Percentiles rank a stretch among this genome's conserved stretches.
These are phyloP conservation scores for Auricularia heimuer DNA, from an alignment of 768 basidiomycete species.

Conservation along the genomic window DNA sequence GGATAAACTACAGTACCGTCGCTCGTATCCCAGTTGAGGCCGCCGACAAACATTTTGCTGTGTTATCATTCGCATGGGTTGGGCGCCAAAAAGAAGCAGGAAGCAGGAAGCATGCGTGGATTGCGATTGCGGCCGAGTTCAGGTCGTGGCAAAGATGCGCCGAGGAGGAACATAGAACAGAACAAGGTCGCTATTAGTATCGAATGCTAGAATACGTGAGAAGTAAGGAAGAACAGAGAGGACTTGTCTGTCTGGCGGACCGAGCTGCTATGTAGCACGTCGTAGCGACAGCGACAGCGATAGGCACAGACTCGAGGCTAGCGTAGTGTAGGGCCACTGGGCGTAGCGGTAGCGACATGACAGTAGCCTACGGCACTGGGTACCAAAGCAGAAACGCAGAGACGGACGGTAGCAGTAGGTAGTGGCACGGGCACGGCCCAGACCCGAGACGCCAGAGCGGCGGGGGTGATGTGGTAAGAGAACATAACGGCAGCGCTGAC, in stretches of 20 bases:
- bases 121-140: conserved; percentile 5
- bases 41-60: conserved; percentile 99
- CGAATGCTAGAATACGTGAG: conserved; percentile 60
- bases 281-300: conserved; percentile 36
- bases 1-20: conserved; percentile 58
- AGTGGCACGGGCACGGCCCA: conserved; percentile 52
- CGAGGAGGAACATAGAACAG: conserved; percentile 25
- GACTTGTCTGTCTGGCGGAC: conserved; percentile 11
- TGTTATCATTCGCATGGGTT: conserved; percentile 16
- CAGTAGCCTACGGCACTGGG: no score
- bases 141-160: conserved; percentile 13
- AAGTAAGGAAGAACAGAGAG: conserved; percentile 47
- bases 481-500: conserved; percentile 28
- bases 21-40: conserved; percentile 99
- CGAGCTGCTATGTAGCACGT: background rate
- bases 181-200: conserved; percentile 73
- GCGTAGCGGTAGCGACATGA: no score
- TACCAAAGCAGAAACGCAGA: no score
- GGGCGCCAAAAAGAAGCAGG: background rate
- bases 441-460: conserved; percentile 45
- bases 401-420: conserved; percentile 60
- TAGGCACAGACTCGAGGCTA: conserved; percentile 31
- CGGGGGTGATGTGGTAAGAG: conserved; percentile 31
- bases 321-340: conserved; percentile 38
- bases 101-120: background rate